Conservation (phyloP, 495 filamentous ascomycete genomes). For the Cryomyces minteri region DNA sequence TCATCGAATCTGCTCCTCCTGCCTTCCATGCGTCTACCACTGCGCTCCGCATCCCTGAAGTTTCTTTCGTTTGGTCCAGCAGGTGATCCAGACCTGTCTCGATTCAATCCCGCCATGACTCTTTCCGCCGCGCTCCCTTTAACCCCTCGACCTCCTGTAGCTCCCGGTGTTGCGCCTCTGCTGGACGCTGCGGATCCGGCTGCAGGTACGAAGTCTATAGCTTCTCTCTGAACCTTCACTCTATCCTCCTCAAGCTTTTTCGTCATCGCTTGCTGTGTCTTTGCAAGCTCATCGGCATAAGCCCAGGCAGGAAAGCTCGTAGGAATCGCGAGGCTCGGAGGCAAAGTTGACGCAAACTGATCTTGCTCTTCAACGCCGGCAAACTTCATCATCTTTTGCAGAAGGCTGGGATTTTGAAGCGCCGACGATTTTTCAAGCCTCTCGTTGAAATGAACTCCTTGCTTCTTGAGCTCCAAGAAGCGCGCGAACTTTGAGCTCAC, state of each 20-base stretch:
- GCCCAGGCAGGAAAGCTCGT: constrained; percentile 45
- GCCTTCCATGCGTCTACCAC: not conserved
- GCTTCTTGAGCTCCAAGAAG: constrained; percentile 70
- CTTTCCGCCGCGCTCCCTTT: constrained; percentile 7
- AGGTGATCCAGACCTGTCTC: constrained; percentile 1
- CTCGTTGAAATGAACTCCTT: constrained; percentile 81
- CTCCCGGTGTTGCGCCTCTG: not conserved
- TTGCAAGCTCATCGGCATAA: constrained; percentile 54
- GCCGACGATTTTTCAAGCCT: constrained; percentile 52
- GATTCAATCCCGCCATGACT: constrained; percentile 7
- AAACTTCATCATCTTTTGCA: constrained; percentile 65
- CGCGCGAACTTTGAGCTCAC: constrained; percentile 59
- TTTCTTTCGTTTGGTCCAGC: not conserved
- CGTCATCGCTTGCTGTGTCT: constrained; percentile 38
- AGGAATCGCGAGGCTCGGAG: constrained; percentile 42
- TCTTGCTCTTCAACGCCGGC: constrained; percentile 46
- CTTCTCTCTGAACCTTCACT: constrained; percentile 32
- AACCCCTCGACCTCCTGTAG: not conserved
- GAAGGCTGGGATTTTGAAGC: constrained; percentile 62
- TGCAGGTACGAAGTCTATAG: constrained; percentile 63
- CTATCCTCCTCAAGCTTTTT: constrained; percentile 42
- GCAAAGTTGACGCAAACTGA: constrained; percentile 63
- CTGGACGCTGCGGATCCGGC: not conserved
- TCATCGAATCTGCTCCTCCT: not conserved
- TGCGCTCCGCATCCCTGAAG: not conserved